phyloP scores from a whole-genome alignment of 345 rosid genomes.

The Erysimum cheiranthoides region DNA sequence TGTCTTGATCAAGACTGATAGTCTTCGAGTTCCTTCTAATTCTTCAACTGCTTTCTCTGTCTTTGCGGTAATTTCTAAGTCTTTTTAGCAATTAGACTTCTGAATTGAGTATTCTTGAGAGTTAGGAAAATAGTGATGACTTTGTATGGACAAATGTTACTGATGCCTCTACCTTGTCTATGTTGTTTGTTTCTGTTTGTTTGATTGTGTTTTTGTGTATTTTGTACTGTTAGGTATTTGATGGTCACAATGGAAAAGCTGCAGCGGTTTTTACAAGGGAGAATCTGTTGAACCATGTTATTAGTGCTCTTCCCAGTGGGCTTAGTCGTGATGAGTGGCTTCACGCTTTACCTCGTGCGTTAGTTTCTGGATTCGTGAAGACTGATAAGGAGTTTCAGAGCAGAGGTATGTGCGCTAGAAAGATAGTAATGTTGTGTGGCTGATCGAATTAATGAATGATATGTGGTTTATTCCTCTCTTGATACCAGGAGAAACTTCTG shows the following conservation, averaged over 20 bases:
- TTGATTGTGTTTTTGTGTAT: constrained; percentile 31
- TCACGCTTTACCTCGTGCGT: constrained; percentile 84
- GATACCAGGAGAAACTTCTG: constrained; percentile 79
- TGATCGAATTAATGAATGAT: constrained; percentile 13
- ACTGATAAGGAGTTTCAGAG: constrained; percentile 94
- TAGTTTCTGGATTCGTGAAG: constrained; percentile 93
- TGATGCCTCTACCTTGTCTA: neutral
- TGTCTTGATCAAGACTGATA: constrained; percentile 70
- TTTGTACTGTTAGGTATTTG: constrained; percentile 65
- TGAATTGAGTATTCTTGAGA: constrained; percentile 3
- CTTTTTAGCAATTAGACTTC: neutral
- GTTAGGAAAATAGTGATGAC: neutral
- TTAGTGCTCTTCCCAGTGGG: constrained; percentile 74
- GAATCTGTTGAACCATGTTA: constrained; percentile 67
- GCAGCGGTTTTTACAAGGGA: constrained; percentile 86
- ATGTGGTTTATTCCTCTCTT: constrained; percentile 31
- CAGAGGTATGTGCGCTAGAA: constrained; percentile 54
- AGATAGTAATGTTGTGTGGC: too few relatives aligned
- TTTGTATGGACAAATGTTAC: neutral
- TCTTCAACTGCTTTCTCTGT: constrained; percentile 71
- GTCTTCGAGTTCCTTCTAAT: constrained; percentile 68
- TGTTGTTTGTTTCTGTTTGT: constrained; percentile 11
- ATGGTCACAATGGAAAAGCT: constrained; percentile 94
- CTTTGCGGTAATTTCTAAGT: constrained; percentile 59
- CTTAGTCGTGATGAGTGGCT: constrained; percentile 88